phyloP scores from a whole-genome alignment of 257 asterid species.

The Catharanthus roseus region DNA sequence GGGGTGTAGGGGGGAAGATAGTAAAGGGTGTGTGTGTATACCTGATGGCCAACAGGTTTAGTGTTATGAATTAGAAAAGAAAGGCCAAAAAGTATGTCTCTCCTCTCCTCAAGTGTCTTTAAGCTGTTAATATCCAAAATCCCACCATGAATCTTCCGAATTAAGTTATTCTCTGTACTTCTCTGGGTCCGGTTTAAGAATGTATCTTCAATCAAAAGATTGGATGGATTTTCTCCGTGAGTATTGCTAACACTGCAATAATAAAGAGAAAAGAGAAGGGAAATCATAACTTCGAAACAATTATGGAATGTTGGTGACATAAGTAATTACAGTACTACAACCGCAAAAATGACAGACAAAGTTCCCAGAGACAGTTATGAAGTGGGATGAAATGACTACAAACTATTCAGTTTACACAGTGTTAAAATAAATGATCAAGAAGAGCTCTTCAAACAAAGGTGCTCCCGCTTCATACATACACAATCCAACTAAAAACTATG shows the following conservation, averaged over 20 bases:
- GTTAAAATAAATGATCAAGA: background rate
- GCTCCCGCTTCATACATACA: no score
- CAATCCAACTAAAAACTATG: no score
- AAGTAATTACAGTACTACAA: background rate
- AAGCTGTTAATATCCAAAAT: constrained; percentile 60
- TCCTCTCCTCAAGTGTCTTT: constrained; percentile 76
- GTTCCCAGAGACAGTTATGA: background rate
- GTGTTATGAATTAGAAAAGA: constrained; percentile 84
- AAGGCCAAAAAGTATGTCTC: constrained; percentile 63
- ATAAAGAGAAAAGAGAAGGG: constrained; percentile 3
- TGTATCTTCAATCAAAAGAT: constrained; percentile 37
- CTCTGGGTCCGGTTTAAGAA: constrained; percentile 31
- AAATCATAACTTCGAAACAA: background rate
- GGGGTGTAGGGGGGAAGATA: background rate
- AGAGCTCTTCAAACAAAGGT: background rate
- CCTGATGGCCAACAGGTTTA: constrained; percentile 99
- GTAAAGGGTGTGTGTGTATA: no score
- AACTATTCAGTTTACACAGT: background rate
- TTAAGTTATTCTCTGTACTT: constrained; percentile 38
- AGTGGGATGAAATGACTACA: background rate
- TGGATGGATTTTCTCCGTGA: constrained; percentile 17
- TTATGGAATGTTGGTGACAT: background rate
- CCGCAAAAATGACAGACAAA: background rate
- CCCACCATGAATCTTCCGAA: constrained; percentile 51
- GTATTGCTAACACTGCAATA: constrained; percentile 34